Evolutionary conservation across 2,329 filamentous ascomycete genomes (phyloP).

Genomic region (Alternaria novae-zelandiae): DNA sequence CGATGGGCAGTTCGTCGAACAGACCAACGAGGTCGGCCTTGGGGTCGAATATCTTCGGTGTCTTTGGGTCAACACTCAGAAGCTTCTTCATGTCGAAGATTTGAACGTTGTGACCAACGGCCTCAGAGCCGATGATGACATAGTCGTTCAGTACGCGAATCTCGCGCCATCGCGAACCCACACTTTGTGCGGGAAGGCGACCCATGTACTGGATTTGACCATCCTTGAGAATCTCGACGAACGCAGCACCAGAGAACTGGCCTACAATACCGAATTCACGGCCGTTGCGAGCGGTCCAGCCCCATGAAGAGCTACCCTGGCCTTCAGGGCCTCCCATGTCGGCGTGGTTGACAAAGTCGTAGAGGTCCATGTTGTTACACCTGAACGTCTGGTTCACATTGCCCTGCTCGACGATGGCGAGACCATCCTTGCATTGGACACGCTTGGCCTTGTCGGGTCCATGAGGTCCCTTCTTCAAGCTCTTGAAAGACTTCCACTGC

Average conservation of each 20-base stretch:
- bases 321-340: constrained; percentile 57
- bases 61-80: constrained; percentile 37
- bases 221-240: constrained; percentile 57
- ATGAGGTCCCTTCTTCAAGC: constrained; percentile 21
- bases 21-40: constrained; percentile 36
- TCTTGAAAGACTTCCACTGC: constrained; percentile 31
- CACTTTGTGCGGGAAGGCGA: constrained; percentile 55
- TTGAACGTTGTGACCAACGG: constrained; percentile 62
- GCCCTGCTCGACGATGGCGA: constrained; percentile 28
- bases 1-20: constrained; percentile 35
- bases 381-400: constrained; percentile 35
- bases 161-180: constrained; percentile 58
- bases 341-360: constrained; percentile 62
- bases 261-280: constrained; percentile 62
- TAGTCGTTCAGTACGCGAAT: constrained; percentile 56
- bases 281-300: constrained; percentile 59
- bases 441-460: constrained; percentile 13
- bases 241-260: constrained; percentile 61
- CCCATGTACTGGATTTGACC: constrained; percentile 61
- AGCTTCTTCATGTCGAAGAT: constrained; percentile 56
- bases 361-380: constrained; percentile 56
- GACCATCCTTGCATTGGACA: constrained; percentile 29
- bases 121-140: constrained; percentile 50
- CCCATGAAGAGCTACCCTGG: constrained; percentile 56
- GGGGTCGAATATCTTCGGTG: constrained; percentile 39